Evolutionary conservation across 177 flowering plant species (phyloP), one percentile per base, ranked within the genome.

Genomic region (Vitis hybrid): DNA sequence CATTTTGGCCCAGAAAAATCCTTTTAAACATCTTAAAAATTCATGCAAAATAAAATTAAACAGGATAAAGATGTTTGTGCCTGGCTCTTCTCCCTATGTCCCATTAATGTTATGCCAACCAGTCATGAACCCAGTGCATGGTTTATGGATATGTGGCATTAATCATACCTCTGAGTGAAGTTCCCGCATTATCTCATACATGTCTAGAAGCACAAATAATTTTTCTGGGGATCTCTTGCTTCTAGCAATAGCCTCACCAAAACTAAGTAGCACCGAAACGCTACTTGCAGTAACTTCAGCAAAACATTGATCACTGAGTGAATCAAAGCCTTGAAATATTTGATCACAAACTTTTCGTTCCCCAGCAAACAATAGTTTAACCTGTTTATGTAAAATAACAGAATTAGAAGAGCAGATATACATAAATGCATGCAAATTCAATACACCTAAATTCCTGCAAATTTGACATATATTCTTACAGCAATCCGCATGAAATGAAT

Each of bases 401-500:
- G 35, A 58, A 10, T 65, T 20, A 18, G 71, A 58, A 49, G n/a
- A 9, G 52, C 30, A 66, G 9, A 27, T 4, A 3, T 12, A 30
- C 13, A 55, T 9, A 17, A 46, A 59, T 30, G 41, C 11, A 4
- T 27, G 1, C 9, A 58, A 35, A 41, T 63, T 51, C 53, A 20
- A 32, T 41, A 3, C 9, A 30, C 13, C 32, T 9, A 17, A 46
- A 59, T 30, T 57, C 11, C 2, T 27, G 0, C 9, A 58, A 32
- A 35, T 63, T 50, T 52, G n/a, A 24, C 8, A 13, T 56, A 55
- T n/a, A 58, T 64, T 21, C 90, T 84, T 83, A 89, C 93, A 78
- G 93, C 88, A 82, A 87, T 87, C 14, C 93, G 86, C 93, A 89
- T 89, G 73, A 79, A 89, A 82, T 87, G 89, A 71, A 89, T 87